A percentile compares a stretch with the other conserved stretches of the same genome.
Conservation (phyloP, 2,329 filamentous ascomycete genomes). For the Herpotrichia juniperi region DNA sequence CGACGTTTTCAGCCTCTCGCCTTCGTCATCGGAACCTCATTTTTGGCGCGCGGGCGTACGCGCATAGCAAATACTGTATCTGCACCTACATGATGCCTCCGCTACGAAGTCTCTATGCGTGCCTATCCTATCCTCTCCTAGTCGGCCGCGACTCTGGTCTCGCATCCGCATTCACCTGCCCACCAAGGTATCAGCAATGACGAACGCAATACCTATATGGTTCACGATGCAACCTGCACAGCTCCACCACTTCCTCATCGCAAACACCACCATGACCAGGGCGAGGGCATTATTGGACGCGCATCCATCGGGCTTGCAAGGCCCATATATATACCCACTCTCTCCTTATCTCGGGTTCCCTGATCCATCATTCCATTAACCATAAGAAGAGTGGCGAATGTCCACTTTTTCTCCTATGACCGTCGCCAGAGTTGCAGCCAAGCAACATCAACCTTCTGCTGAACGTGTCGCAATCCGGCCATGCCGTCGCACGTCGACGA, state of each 20-base stretch:
- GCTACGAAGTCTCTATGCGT: too few relatives aligned
- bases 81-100: too few relatives aligned
- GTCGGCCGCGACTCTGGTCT: neutral
- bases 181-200: too few relatives aligned
- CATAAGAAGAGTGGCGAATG: neutral
- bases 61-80: neutral
- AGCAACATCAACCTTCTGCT: neutral
- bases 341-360: conserved; percentile 41
- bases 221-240: neutral
- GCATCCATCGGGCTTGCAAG: conserved; percentile 29
- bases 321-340: conserved; percentile 43
- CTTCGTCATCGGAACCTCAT: neutral
- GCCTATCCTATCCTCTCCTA: too few relatives aligned
- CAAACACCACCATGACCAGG: conserved; percentile 27
- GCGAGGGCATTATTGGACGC: conserved; percentile 33
- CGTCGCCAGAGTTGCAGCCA: neutral
- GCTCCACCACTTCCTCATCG: conserved; percentile 5
- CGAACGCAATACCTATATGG: neutral
- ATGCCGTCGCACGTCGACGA: neutral
- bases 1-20: conserved; percentile 9
- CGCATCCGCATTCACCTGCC: too few relatives aligned
- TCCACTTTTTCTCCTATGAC: neutral
- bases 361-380: conserved; percentile 21
- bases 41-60: neutral
- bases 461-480: neutral